Evolutionary conservation across 176 grass and related monocot genomes (phyloP).

Genomic region (Guadua angustifolia): DNA sequence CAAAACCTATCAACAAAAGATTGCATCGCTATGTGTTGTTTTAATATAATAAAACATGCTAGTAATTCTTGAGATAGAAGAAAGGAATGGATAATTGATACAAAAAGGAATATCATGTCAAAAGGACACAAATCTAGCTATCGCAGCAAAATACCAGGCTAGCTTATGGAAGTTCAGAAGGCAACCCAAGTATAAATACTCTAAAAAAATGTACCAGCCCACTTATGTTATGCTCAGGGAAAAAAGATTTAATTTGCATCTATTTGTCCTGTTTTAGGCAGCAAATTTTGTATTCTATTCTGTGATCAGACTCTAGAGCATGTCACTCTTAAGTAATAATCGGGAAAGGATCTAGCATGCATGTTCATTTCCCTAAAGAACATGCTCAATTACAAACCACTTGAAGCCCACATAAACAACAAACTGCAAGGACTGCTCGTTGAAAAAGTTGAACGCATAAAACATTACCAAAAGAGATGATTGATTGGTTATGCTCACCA

Average conservation of each 20-base stretch:
- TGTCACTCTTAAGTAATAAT: background rate
- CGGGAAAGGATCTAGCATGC: background rate
- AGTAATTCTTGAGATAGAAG: background rate
- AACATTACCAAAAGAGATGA: conserved; percentile 18
- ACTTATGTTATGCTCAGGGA: background rate
- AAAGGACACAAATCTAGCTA: background rate
- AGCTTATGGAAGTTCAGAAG: conserved; percentile 6
- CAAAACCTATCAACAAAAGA: background rate
- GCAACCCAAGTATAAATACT: background rate
- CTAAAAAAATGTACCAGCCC: background rate
- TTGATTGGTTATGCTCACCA: conserved; percentile 45
- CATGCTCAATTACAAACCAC: background rate
- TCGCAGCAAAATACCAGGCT: background rate
- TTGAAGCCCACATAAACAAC: conserved; percentile 10
- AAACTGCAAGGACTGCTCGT: background rate
- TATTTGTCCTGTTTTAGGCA: conserved; percentile 13
- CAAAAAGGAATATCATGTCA: background rate
- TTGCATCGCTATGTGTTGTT: background rate
- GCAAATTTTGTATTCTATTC: background rate
- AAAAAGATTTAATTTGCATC: conserved; percentile 10
- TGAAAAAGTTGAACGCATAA: background rate
- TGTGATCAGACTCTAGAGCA: background rate
- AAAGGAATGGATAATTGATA: background rate
- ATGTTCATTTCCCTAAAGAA: background rate
- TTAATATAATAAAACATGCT: background rate